Evolutionary conservation across 768 basidiomycete species (phyloP), one percentile per base, ranked within the genome.

Genomic region (Macrolepiota fuliginosa): DNA sequence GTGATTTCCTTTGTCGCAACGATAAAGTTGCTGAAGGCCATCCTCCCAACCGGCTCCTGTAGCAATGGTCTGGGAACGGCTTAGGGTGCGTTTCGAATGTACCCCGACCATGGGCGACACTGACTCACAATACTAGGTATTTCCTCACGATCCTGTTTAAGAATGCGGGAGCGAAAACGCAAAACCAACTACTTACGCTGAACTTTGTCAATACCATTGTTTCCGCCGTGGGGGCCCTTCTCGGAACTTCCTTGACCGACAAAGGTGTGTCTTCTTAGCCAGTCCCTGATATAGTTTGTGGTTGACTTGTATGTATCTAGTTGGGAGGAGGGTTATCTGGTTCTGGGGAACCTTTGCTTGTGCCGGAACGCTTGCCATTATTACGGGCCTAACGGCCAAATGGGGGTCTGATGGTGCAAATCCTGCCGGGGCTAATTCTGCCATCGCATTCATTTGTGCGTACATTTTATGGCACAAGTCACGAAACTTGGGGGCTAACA

Each of bases 21-120:
- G 7, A n/a, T 15, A 27, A 37, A 27, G 19, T 35, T 50, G 45
- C 22, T 61, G n/a, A 35, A 32, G 35, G 54, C 35, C n/a, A n/a
- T n/a, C n/a, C n/a, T n/a, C n/a, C n/a, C n/a, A n/a, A n/a, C 25
- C 12, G 19, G 22, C n/a, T 4, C 25, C 51, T 66, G 2, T 56
- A 77, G 76, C 83, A 84, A 76, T 83, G 81, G 77, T 79, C 81
- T 50, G 82, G 83, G 49, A 83, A 82, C 65, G 82, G 81, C 55
- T 74, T 85, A 27, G 81, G 82, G 68, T 83, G 71, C 12, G 64
- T 62, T 22, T 32, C 4, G 47, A 17, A 12, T 24, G 5, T 24
- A 9, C 29, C 4, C 49, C 46, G 51, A 13, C 25, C 6, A 2
- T 39, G n/a, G 22, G 11, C 54, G 17, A 51, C 24, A 19, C 52